Conservation (phyloP, 495 filamentous ascomycete species). For the Lepidopterella palustris region DNA sequence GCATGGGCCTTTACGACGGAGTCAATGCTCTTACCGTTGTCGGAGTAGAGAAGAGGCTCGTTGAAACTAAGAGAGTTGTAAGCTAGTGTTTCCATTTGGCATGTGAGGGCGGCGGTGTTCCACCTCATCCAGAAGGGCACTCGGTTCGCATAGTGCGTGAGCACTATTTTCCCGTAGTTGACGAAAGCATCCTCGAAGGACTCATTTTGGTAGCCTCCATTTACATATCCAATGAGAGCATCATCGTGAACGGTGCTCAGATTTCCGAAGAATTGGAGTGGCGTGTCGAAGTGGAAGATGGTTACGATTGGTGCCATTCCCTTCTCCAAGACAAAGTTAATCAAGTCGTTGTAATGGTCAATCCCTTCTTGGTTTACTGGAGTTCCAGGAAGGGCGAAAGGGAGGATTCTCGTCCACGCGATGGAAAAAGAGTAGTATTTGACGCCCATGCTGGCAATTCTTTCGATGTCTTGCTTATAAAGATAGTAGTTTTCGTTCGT, state of each 20-base stretch:
- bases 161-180: constrained; percentile 38
- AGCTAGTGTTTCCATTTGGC: background rate
- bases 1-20: constrained; percentile 40
- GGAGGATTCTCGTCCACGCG: constrained; percentile 43
- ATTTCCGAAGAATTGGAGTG: constrained; percentile 28
- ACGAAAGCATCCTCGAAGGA: constrained; percentile 38
- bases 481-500: constrained; percentile 47
- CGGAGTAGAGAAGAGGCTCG: constrained; percentile 37
- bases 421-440: constrained; percentile 46
- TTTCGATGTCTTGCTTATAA: constrained; percentile 48
- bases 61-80: constrained; percentile 33
- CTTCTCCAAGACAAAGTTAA: constrained; percentile 38
- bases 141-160: constrained; percentile 41
- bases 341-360: constrained; percentile 45
- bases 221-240: constrained; percentile 12
- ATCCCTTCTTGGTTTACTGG: constrained; percentile 43
- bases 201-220: constrained; percentile 34
- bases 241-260: constrained; percentile 35
- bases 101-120: background rate
- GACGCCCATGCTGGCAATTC: constrained; percentile 44
- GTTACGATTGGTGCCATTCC: constrained; percentile 44
- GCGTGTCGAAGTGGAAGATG: constrained; percentile 41
- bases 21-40: constrained; percentile 33
- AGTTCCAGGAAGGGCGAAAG: constrained; percentile 40
- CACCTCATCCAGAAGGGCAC: constrained; percentile 42